Evolutionary conservation across 306 rosid species (phyloP).

Genomic region (Inga laurina): DNA sequence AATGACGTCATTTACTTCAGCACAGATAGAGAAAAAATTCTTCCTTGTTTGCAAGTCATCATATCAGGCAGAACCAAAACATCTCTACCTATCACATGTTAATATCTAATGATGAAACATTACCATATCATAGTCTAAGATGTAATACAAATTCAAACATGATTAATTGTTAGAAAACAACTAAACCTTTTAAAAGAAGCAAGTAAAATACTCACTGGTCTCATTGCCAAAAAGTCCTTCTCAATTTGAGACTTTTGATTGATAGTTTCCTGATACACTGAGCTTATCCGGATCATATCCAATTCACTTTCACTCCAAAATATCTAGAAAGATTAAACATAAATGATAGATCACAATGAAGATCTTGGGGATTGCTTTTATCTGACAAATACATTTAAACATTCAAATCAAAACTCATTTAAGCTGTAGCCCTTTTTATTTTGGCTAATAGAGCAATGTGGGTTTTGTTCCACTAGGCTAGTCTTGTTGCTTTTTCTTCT

Average conservation of each 20-base stretch:
- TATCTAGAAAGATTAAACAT: conserved; percentile 48
- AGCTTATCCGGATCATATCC: conserved; percentile 70
- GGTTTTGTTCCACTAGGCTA: neutral
- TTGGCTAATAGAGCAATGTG: neutral
- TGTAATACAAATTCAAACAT: neutral
- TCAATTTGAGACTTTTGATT: conserved; percentile 57
- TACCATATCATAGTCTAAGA: neutral
- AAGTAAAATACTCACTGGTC: conserved; percentile 39
- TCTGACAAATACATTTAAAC: conserved; percentile 9
- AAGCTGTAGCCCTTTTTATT: neutral
- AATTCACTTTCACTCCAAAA: conserved; percentile 75
- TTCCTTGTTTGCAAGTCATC: neutral
- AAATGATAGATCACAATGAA: conserved; percentile 4
- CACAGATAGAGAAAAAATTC: neutral
- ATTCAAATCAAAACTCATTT: conserved; percentile 2
- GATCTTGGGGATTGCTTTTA: neutral
- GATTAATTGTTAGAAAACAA: conserved; percentile 18
- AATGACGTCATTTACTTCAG: neutral
- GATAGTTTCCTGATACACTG: conserved; percentile 65
- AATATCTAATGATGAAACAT: neutral
- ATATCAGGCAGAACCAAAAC: neutral
- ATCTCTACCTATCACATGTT: neutral
- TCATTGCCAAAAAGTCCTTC: conserved; percentile 59
- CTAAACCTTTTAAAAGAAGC: conserved; percentile 12
- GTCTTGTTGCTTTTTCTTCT: neutral